Evolutionary conservation across 306 rosid genomes (phyloP).

Genomic region (Rosa multiflora): DNA sequence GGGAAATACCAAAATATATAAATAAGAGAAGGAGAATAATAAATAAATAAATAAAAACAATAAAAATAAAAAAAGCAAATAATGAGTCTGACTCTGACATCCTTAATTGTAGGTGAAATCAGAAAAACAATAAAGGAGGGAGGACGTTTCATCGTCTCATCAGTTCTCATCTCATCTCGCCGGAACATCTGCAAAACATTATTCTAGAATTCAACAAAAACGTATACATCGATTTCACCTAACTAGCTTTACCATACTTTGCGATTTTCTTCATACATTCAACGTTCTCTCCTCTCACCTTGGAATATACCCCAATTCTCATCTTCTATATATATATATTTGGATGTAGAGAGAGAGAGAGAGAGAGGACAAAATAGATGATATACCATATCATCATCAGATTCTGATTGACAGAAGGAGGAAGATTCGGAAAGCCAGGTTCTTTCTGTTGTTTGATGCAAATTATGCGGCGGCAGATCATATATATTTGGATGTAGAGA

Average conservation of each 20-base stretch:
- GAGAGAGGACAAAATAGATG: background rate
- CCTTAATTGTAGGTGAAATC: conserved; percentile 10
- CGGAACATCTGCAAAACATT: background rate
- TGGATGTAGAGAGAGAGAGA: background rate
- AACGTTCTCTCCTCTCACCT: background rate
- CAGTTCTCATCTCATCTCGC: background rate
- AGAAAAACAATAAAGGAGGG: background rate
- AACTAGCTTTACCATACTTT: no score
- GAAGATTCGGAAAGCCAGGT: background rate
- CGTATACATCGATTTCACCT: background rate
- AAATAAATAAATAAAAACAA: no score
- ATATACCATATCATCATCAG: background rate
- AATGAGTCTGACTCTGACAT: background rate
- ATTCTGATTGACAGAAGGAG: background rate
- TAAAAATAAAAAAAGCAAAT: background rate
- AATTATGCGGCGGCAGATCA: background rate
- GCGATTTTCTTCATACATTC: background rate
- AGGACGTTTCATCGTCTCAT: conserved; percentile 6
- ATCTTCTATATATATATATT: background rate
- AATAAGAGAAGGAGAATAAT: background rate
- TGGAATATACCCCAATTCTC: background rate
- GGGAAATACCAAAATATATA: background rate
- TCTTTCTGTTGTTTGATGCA: background rate
- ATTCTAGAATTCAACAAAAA: background rate
- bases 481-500: no score